These are phyloP conservation scores for Pisolithus orientalis DNA, from an alignment of 768 basidiomycete species.

Conservation along the genomic window DNA sequence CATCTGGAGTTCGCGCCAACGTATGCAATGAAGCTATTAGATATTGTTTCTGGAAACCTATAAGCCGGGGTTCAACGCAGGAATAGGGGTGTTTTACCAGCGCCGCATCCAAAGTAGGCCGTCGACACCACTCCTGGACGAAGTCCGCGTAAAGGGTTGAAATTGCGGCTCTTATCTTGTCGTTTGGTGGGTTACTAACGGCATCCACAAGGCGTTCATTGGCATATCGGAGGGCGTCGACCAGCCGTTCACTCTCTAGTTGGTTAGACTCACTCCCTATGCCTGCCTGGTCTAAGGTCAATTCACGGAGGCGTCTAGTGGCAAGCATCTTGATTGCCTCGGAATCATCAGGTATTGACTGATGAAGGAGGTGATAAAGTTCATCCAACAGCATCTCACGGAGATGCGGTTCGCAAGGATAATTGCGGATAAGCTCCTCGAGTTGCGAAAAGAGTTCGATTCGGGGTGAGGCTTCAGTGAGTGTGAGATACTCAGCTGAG, in stretches of 20 bases:
- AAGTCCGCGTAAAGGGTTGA: slow-evolving; percentile 36
- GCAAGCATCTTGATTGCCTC: slow-evolving; percentile 34
- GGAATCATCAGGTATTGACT: slow-evolving; percentile 31
- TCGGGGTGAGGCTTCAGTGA: slow-evolving; percentile 33
- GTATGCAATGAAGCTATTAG: slow-evolving; percentile 40
- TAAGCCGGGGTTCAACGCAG: slow-evolving; percentile 4
- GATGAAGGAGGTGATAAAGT: slow-evolving; percentile 36
- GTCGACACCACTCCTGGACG: slow-evolving; percentile 42
- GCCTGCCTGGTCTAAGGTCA: slow-evolving; percentile 4
- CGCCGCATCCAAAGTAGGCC: slow-evolving; percentile 22
- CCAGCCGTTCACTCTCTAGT: slow-evolving; percentile 14
- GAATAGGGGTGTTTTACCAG: slow-evolving; percentile 22
- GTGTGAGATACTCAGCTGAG: slow-evolving; percentile 6
- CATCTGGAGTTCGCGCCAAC: slow-evolving; percentile 20
- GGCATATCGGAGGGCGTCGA: slow-evolving; percentile 26
- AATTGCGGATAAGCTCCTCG: slow-evolving; percentile 35
- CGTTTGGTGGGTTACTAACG: slow-evolving; percentile 22
- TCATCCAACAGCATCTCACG: slow-evolving; percentile 37
- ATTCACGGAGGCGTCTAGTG: slow-evolving; percentile 28
- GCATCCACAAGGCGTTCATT: slow-evolving; percentile 25
- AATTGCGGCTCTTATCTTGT: slow-evolving; percentile 24
- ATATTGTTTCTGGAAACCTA: slow-evolving; percentile 43
- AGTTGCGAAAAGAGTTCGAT: slow-evolving; percentile 37
- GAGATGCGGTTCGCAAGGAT: slow-evolving; percentile 36
- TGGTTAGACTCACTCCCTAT: slow-evolving; percentile 4